Evolutionary conservation across 768 basidiomycete genomes (phyloP), one percentile per base, ranked within the genome.

Genomic region (Boletus huronensis): DNA sequence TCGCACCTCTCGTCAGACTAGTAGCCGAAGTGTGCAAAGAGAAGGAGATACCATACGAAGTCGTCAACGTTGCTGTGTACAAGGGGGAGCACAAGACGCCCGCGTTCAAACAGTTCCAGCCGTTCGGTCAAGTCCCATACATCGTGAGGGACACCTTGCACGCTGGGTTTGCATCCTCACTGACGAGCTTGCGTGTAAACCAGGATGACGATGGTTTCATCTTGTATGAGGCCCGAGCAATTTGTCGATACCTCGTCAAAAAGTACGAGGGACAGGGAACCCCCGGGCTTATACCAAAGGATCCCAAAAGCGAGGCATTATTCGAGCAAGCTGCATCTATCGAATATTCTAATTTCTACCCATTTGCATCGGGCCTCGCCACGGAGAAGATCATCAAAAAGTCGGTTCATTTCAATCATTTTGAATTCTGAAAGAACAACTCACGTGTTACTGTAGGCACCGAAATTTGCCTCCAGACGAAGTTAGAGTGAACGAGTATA

Each of bases 331-430:
- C 58, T 3, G 54, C 55, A 21, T 66, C 65, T 1, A 35, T 67
- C 38, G 62, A 67, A 36, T 42, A 43, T 46, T 51, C 46, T 16
- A 65, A 83, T 63, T 88, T 87, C 56, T 76, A 87, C 48, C 66
- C 76, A 0, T 74, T 64, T 53, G 84, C 78, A 0, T 49, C 62
- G 16, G 69, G 65, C 2, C 67, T 82, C 6, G 70, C 75, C 7
- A 55, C 50, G 4, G 84, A 88, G 66, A 76, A 74, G 57, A 61
- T 82, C n/a, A 74, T 78, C 55, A 81, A 82, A 57, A 67, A 65
- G 82, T 85, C 48, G 46, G 74, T 54, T 7, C 23, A 13, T 72
- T 72, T 75, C 3, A 0, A 38, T 40, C 21, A 21, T n/a, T 5
- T 36, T 5, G 6, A n/a, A 11, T 38, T 34, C 9, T n/a, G n/a